Percentiles rank a stretch among this genome's conserved stretches.
Conservation (phyloP, 139 green algal species). For the Asterochloris sp. region DNA sequence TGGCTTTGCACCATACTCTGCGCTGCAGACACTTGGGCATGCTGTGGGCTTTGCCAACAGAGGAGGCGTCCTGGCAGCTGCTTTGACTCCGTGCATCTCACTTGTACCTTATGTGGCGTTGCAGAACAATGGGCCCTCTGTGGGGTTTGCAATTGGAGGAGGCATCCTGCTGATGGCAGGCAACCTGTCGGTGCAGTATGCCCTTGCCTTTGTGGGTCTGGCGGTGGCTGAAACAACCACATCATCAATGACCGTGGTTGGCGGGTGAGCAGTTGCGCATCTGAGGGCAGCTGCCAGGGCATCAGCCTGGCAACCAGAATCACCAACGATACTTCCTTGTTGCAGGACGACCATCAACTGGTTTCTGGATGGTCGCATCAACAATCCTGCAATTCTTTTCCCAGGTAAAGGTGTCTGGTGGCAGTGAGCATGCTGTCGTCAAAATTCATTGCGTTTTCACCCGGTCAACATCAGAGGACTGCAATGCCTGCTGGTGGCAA, state of each 20-base stretch:
- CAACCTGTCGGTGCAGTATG: constrained; percentile 26
- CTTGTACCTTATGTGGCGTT: neutral
- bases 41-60: no score
- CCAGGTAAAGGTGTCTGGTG: neutral
- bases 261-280: neutral
- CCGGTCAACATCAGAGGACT: no score
- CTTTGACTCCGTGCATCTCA: no score
- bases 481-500: no score
- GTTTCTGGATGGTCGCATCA: constrained; percentile 44
- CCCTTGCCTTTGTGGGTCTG: constrained; percentile 18
- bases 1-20: no score
- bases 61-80: no score
- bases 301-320: neutral
- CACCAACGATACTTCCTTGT: neutral
- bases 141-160: constrained; percentile 33
- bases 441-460: no score
- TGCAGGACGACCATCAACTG: constrained; percentile 30
- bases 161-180: constrained; percentile 31
- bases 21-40: no score
- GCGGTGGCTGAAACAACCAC: constrained; percentile 20
- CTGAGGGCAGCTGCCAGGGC: no score
- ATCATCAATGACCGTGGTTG: constrained; percentile 24
- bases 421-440: no score
- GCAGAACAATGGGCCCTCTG: constrained; percentile 27
- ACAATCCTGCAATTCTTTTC: constrained; percentile 36